Conservation (phyloP, 2,329 filamentous ascomycete genomes). For the Trichoderma endophyticum region DNA sequence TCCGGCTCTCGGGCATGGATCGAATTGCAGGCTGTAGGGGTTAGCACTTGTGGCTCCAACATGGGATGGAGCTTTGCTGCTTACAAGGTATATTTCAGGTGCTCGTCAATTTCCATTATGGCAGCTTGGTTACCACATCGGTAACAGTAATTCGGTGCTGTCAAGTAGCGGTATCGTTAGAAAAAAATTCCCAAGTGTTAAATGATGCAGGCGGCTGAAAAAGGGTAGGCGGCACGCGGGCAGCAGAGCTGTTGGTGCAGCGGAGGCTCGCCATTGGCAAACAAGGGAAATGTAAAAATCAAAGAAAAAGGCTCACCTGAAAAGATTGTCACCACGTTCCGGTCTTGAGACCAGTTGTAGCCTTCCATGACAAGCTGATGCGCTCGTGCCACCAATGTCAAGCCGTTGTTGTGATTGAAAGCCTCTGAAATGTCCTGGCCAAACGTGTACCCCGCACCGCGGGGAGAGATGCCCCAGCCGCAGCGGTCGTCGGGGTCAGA, state of each 20-base stretch:
- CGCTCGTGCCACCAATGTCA: conserved; percentile 91
- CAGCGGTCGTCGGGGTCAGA: conserved; percentile 96
- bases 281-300: not conserved
- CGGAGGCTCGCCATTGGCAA: not conserved
- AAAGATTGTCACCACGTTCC: conserved; percentile 98
- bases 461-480: conserved; percentile 92
- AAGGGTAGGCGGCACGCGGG: not conserved
- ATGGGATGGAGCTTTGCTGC: not conserved
- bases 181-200: conserved; percentile 14
- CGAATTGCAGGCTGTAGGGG: conserved; percentile 83
- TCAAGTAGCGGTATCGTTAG: conserved; percentile 14
- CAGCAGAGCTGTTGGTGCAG: not conserved
- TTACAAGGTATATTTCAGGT: conserved; percentile 98
- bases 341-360: conserved; percentile 98
- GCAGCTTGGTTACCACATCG: conserved; percentile 97
- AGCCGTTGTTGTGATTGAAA: conserved; percentile 98
- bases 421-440: conserved; percentile 97
- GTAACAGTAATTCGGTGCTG: conserved; percentile 94
- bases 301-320: conserved; percentile 59
- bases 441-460: conserved; percentile 92
- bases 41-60: conserved; percentile 26
- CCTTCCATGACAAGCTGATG: conserved; percentile 99
- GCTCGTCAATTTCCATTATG: conserved; percentile 99
- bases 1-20: conserved; percentile 93
- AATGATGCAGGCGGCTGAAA: not conserved